Evolutionary conservation across 2,329 filamentous ascomycete genomes (phyloP).

Genomic region (Trichophyton benhamiae): DNA sequence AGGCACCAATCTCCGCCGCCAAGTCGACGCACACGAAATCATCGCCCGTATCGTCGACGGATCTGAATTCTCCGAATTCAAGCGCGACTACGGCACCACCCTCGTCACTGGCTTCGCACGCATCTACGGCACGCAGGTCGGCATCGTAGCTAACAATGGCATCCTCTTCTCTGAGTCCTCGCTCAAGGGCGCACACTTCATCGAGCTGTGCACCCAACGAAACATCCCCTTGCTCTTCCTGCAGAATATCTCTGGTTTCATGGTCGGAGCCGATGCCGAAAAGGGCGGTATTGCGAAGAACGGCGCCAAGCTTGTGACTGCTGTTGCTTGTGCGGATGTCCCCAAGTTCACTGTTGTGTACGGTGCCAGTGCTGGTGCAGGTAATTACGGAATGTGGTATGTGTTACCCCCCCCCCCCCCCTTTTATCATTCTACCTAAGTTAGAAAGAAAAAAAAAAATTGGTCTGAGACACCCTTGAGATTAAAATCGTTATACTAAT

Average conservation of each 20-base stretch:
- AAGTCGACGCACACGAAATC: slow-evolving; percentile 75
- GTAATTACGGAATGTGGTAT: slow-evolving; percentile 94
- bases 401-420: slow-evolving; percentile 17
- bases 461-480: too few species aligned
- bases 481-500: slow-evolving; percentile 3
- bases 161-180: slow-evolving; percentile 84
- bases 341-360: slow-evolving; percentile 96
- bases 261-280: slow-evolving; percentile 89
- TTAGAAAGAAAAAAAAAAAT: too few species aligned
- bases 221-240: slow-evolving; percentile 83
- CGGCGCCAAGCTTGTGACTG: slow-evolving; percentile 90
- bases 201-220: slow-evolving; percentile 84
- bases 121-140: slow-evolving; percentile 82
- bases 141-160: slow-evolving; percentile 90
- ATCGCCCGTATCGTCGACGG: slow-evolving; percentile 89
- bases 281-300: slow-evolving; percentile 95
- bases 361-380: slow-evolving; percentile 83
- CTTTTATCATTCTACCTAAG: background rate
- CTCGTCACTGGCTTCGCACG: slow-evolving; percentile 83
- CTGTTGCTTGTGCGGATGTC: slow-evolving; percentile 84
- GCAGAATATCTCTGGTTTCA: slow-evolving; percentile 96
- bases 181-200: slow-evolving; percentile 91
- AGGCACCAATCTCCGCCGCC: slow-evolving; percentile 75
- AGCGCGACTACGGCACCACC: slow-evolving; percentile 76
- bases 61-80: slow-evolving; percentile 85